Evolutionary conservation across 2,329 filamentous ascomycete genomes (phyloP).

Genomic region (Xylariaceae sp.): DNA sequence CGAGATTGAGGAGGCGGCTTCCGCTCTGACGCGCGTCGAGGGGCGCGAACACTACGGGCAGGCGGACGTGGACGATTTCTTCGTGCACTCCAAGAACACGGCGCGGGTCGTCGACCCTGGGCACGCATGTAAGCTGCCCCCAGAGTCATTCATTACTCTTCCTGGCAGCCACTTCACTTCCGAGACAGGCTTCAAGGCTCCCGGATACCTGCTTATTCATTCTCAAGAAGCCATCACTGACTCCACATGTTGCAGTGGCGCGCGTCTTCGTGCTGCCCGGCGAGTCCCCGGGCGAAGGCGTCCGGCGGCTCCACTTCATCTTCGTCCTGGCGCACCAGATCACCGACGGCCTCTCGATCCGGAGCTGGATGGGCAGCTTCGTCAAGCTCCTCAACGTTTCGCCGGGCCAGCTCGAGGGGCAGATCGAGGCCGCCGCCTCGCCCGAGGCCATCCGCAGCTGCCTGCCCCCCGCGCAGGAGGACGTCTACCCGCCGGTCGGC

Average conservation of each 20-base stretch:
- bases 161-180: no score
- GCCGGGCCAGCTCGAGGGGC: constrained; percentile 6
- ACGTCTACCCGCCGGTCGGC: constrained; percentile 13
- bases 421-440: constrained; percentile 6
- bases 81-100: constrained; percentile 14
- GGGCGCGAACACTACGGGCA: neutral
- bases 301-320: constrained; percentile 9
- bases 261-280: no score
- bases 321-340: constrained; percentile 18
- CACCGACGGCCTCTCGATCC: constrained; percentile 14
- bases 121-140: constrained; percentile 13
- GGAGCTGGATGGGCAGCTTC: constrained; percentile 13
- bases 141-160: constrained; percentile 4
- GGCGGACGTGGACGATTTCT: constrained; percentile 11
- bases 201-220: no score
- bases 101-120: constrained; percentile 11
- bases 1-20: constrained; percentile 8
- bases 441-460: constrained; percentile 6
- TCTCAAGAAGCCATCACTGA: no score
- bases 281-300: neutral
- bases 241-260: no score
- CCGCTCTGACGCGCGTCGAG: constrained; percentile 6
- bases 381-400: constrained; percentile 13
- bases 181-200: no score
- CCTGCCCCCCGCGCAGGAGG: constrained; percentile 17